phyloP scores from a whole-genome alignment of 345 rosid genomes.

The Moricandia moricandioides region DNA sequence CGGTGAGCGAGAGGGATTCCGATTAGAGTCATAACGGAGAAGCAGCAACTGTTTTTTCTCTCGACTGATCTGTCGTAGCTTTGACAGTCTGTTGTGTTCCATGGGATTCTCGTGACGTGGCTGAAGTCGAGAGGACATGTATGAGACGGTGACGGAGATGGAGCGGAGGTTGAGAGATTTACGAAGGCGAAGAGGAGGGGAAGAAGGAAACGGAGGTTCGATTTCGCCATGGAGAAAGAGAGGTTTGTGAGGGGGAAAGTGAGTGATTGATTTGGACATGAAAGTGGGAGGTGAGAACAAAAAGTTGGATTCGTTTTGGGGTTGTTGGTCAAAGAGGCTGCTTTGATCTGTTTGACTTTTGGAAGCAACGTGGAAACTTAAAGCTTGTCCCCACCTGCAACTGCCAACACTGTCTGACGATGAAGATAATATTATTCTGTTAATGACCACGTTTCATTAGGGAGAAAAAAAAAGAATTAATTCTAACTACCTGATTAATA shows the following conservation, averaged over 20 bases:
- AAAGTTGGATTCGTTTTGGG: slow-evolving; percentile 15
- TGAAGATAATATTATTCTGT: not conserved
- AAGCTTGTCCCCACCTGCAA: not conserved
- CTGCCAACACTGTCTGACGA: not conserved
- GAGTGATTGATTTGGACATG: slow-evolving; percentile 21
- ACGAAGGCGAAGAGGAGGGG: slow-evolving; percentile 11
- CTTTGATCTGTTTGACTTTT: slow-evolving; percentile 20
- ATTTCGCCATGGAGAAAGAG: slow-evolving; percentile 22
- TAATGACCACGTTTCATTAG: not conserved
- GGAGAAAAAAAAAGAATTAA: too few species aligned
- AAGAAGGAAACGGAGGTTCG: not conserved
- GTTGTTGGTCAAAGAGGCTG: slow-evolving; percentile 34
- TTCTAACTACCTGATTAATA: too few species aligned
- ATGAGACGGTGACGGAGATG: slow-evolving; percentile 16
- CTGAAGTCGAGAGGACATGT: slow-evolving; percentile 65
- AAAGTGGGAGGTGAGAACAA: slow-evolving; percentile 15
- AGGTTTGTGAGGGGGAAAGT: not conserved
- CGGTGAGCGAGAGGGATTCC: slow-evolving; percentile 56
- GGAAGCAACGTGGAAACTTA: slow-evolving; percentile 27
- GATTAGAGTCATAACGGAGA: slow-evolving; percentile 48
- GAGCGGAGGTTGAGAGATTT: slow-evolving; percentile 11
- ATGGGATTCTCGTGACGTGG: slow-evolving; percentile 59
- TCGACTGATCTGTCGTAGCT: slow-evolving; percentile 24
- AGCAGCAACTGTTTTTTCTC: slow-evolving; percentile 46
- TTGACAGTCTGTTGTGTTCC: slow-evolving; percentile 59